Percentiles rank a stretch among this genome's conserved stretches.
Conservation (phyloP, 2,329 filamentous ascomycete species). For the Eutypella sp. region DNA sequence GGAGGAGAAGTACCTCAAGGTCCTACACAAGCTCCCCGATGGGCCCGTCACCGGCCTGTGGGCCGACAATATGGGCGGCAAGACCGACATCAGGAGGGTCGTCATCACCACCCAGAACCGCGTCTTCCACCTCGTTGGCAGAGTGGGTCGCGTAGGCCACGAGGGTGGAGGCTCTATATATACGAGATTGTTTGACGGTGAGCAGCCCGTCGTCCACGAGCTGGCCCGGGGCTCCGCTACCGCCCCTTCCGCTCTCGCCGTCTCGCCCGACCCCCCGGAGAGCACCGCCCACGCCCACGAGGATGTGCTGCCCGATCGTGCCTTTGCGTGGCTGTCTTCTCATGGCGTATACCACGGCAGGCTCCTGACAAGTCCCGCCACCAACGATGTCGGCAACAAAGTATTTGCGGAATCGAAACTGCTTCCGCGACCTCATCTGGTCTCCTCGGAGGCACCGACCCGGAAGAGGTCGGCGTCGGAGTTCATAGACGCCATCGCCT, state of each 20-base stretch:
- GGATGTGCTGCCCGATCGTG: conserved; percentile 58
- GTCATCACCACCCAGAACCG: conserved; percentile 74
- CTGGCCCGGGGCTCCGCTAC: conserved; percentile 54
- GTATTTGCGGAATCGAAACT: conserved; percentile 77
- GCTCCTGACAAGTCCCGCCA: conserved; percentile 57
- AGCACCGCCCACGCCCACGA: conserved; percentile 39
- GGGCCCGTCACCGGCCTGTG: conserved; percentile 81
- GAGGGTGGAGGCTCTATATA: conserved; percentile 85
- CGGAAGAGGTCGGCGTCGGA: conserved; percentile 65
- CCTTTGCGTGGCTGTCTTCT: conserved; percentile 85
- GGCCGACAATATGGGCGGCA: conserved; percentile 67
- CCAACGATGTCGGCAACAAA: conserved; percentile 62
- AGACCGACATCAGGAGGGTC: conserved; percentile 68
- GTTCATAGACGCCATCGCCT: conserved; percentile 69
- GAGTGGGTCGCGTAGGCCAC: conserved; percentile 63
- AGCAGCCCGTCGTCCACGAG: conserved; percentile 74
- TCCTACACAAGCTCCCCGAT: conserved; percentile 75
- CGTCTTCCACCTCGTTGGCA: conserved; percentile 77
- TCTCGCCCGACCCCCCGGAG: conserved; percentile 70
- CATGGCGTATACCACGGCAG: conserved; percentile 87
- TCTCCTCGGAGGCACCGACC: conserved; percentile 59
- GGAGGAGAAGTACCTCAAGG: conserved; percentile 88
- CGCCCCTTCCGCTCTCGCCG: conserved; percentile 61
- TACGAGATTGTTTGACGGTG: conserved; percentile 79
- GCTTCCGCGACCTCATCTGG: conserved; percentile 68